phyloP scores from a whole-genome alignment of 805 yeast species.

The Komagataella phaffii region DNA sequence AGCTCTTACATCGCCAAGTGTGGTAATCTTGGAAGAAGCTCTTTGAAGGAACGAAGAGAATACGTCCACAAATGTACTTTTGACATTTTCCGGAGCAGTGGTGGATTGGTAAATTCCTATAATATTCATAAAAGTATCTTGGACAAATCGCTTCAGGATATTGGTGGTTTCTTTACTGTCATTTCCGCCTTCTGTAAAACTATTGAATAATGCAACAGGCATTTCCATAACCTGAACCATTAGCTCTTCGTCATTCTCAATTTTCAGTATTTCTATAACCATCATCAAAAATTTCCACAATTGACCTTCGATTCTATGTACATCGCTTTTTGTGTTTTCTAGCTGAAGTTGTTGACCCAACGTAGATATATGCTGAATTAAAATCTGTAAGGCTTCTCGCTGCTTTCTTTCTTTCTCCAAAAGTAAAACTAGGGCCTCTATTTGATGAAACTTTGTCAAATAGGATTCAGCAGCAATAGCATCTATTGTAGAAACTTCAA shows the following conservation, averaged over 20 bases:
- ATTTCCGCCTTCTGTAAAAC: slow-evolving; percentile 10
- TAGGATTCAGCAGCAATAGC: slow-evolving; percentile 6
- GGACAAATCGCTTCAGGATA: slow-evolving; percentile 20
- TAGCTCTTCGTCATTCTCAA: slow-evolving; percentile 18
- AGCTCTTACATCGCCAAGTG: slow-evolving; percentile 43
- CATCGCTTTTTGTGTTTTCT: slow-evolving; percentile 2
- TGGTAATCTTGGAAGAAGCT: slow-evolving; percentile 32
- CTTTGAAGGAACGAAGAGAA: slow-evolving; percentile 40
- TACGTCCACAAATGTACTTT: slow-evolving; percentile 36
- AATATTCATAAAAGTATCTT: slow-evolving; percentile 26
- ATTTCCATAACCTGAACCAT: slow-evolving; percentile 26
- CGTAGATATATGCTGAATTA: not conserved
- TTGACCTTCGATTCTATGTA: slow-evolving; percentile 11
- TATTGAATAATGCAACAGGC: slow-evolving; percentile 20
- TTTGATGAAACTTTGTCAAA: slow-evolving; percentile 13
- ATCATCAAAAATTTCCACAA: slow-evolving; percentile 21
- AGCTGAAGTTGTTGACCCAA: slow-evolving; percentile 1
- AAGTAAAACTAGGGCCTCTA: slow-evolving; percentile 20
- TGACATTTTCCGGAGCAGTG: slow-evolving; percentile 3
- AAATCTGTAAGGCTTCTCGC: slow-evolving; percentile 16
- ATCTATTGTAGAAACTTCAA: slow-evolving; percentile 2
- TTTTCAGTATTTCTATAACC: slow-evolving; percentile 16
- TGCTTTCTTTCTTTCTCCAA: slow-evolving; percentile 11
- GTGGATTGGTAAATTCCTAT: slow-evolving; percentile 14
- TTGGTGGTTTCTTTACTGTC: slow-evolving; percentile 2